phyloP scores from a whole-genome alignment of 1,284 basidiomycete species.

The Peniophora sp. region DNA sequence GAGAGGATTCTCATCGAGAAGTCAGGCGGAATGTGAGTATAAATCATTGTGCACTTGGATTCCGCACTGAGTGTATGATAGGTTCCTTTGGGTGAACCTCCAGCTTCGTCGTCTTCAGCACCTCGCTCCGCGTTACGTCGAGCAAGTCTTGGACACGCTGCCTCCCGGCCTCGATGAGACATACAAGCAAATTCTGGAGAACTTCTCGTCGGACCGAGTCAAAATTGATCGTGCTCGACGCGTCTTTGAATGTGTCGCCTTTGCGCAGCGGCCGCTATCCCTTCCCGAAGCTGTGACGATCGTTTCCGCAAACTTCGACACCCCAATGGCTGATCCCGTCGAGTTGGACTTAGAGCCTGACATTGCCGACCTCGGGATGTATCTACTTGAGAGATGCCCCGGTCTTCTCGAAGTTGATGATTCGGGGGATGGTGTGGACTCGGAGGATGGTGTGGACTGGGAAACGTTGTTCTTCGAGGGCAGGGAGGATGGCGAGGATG shows the following conservation, averaged over 20 bases:
- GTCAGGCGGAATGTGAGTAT: background rate
- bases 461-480: too few species aligned
- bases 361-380: background rate
- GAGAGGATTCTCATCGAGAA: background rate
- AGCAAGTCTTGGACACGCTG: background rate
- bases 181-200: background rate
- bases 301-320: background rate
- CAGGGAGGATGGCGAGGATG: too few species aligned
- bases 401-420: too few species aligned
- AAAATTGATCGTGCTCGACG: background rate
- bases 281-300: background rate
- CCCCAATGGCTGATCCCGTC: background rate
- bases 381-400: too few species aligned
- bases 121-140: background rate
- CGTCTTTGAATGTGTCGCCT: background rate
- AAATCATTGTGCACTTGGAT: background rate
- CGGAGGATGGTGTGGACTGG: too few species aligned
- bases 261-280: background rate
- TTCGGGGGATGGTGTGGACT: too few species aligned
- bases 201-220: background rate
- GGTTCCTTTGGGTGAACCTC: background rate
- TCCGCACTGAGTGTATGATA: too few species aligned
- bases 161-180: background rate
- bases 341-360: background rate
- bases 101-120: background rate